Percentiles rank a stretch among this genome's conserved stretches.
Conservation (phyloP, 2,329 filamentous ascomycete genomes). For the Hypoxylon sp. region DNA sequence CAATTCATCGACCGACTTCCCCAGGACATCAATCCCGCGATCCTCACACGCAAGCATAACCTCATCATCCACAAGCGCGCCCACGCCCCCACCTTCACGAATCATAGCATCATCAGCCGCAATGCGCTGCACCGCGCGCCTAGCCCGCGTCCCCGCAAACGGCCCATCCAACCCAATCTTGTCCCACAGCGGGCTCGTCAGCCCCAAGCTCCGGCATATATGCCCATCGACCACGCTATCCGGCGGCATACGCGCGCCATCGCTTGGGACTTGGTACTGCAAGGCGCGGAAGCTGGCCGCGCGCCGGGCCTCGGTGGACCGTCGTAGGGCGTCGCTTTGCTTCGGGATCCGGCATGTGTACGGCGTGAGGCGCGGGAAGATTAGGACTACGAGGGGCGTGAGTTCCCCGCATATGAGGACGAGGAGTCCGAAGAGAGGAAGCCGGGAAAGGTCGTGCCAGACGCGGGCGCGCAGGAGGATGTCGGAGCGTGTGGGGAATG, state of each 20-base stretch:
- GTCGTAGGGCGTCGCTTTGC: constrained; percentile 74
- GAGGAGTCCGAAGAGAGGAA: constrained; percentile 84
- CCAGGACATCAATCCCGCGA: constrained; percentile 73
- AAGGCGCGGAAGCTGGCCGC: constrained; percentile 64
- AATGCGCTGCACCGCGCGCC: constrained; percentile 73
- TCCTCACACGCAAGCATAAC: constrained; percentile 79
- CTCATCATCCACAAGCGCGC: constrained; percentile 73
- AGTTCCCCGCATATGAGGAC: constrained; percentile 87
- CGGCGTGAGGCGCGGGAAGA: constrained; percentile 79
- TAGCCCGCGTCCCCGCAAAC: constrained; percentile 69
- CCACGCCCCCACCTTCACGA: constrained; percentile 71
- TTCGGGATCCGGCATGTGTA: constrained; percentile 85
- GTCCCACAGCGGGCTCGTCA: constrained; percentile 67
- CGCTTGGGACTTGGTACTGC: constrained; percentile 50
- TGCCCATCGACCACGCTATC: constrained; percentile 43
- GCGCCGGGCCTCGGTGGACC: constrained; percentile 68
- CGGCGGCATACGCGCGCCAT: constrained; percentile 14
- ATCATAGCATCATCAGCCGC: constrained; percentile 80
- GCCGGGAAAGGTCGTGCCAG: constrained; percentile 79
- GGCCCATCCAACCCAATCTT: constrained; percentile 64
- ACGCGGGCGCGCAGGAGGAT: constrained; percentile 80
- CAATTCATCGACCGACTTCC: constrained; percentile 71
- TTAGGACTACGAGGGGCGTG: constrained; percentile 83
- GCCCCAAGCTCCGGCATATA: constrained; percentile 49
- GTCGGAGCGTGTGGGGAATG: constrained; percentile 72